Evolutionary conservation across 2,329 filamentous ascomycete genomes (phyloP), one percentile per base, ranked within the genome.

Genomic region (Fonsecaea erecta): DNA sequence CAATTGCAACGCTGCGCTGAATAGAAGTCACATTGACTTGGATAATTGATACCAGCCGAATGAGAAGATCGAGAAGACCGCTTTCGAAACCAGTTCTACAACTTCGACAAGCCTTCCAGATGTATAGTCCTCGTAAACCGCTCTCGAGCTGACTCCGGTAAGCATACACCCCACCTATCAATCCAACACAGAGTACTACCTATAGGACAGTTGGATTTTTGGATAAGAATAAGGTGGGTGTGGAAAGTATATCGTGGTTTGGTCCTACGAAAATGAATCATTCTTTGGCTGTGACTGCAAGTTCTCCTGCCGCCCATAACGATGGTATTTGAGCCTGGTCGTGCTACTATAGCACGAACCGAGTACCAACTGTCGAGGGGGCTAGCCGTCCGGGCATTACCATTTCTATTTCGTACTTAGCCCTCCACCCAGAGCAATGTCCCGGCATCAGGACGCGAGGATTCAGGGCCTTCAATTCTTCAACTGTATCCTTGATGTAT

Each of bases 401-500:
- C 65, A 78, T 81, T 72, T 85, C 82, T 66, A 85, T 83, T 51
- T 78, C 77, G 67, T 81, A 81, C 71, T 85, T 85, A 37, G 82
- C 83, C 66, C 82, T 77, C 83, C 83, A 86, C 5, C 84, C 84
- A 0, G 83, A 82, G 68, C 83, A 86, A 71, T 86, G 84, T 0
- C 84, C 84, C 0, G 84, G 83, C 71, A 86, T 77, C 2, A 86
- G 71, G 0, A 86, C 75, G 12, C 79, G 79, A 0, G 83, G 81
- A 58, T 80, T 76, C 2, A 85, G 70, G 0, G 68, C 74, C 68
- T 81, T 81, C 24, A 86, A 72, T 59, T 84, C 83, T n/a, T 73
- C 70, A 1, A 86, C 74, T 0, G 83, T 83, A 18, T 73, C 75
- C 46, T 80, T 71, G 61, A 84, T 73, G 59, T 81, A 80, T 3